A percentile compares a stretch with the other conserved stretches of the same genome.
Conservation (phyloP, 2,329 filamentous ascomycete species). For the Epichloe baconii region DNA sequence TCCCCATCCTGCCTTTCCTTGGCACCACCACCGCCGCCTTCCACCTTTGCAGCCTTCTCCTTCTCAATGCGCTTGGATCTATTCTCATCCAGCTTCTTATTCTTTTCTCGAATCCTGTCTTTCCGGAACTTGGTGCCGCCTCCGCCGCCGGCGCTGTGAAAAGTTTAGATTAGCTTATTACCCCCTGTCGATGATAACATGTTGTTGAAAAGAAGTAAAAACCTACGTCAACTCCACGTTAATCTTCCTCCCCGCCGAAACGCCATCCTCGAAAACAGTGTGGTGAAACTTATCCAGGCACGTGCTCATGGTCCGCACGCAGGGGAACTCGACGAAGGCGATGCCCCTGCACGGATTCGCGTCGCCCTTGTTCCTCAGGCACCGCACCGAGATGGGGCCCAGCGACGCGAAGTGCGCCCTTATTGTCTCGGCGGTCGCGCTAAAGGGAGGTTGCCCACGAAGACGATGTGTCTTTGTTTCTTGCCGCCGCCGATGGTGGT, state of each 20-base stretch:
- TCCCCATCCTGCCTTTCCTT: constrained; percentile 14
- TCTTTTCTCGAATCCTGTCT: constrained; percentile 74
- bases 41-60: constrained; percentile 27
- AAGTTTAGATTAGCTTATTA: neutral
- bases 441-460: constrained; percentile 75
- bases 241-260: constrained; percentile 54
- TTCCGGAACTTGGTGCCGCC: constrained; percentile 60
- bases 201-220: neutral
- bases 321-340: constrained; percentile 80
- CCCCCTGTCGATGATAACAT: no score
- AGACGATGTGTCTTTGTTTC: constrained; percentile 20
- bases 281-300: constrained; percentile 88
- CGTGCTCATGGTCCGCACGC: constrained; percentile 82
- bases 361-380: constrained; percentile 53
- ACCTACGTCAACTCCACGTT: constrained; percentile 84
- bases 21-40: constrained; percentile 11
- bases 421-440: constrained; percentile 57
- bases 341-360: constrained; percentile 55
- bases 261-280: constrained; percentile 52
- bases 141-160: constrained; percentile 68
- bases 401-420: constrained; percentile 67
- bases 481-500: constrained; percentile 7
- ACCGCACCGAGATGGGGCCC: constrained; percentile 36
- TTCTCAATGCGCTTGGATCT: constrained; percentile 34
- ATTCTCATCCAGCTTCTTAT: constrained; percentile 66